Evolutionary conservation across 257 asterid species (phyloP).

Genomic region (Vinca minor): DNA sequence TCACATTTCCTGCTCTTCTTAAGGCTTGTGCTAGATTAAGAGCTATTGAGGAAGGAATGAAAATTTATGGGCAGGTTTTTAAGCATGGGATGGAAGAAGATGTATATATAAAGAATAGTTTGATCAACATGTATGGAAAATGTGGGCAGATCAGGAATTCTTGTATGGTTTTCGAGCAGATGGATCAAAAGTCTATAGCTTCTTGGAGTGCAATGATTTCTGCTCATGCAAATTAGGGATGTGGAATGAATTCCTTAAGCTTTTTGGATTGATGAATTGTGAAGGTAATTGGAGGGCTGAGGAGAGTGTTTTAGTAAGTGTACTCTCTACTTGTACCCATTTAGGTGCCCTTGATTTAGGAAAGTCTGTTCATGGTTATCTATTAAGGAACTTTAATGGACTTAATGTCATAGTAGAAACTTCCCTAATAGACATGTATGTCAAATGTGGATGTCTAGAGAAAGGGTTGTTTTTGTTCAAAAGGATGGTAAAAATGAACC

Average conservation of each 20-base stretch:
- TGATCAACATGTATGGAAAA: conserved; percentile 76
- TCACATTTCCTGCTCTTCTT: conserved; percentile 56
- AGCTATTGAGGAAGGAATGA: conserved; percentile 36
- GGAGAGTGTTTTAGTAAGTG: conserved; percentile 73
- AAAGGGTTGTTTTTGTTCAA: conserved; percentile 47
- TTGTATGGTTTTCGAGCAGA: conserved; percentile 37
- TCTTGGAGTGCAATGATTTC: conserved; percentile 85
- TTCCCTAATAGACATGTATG: conserved; percentile 57
- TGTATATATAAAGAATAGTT: conserved; percentile 55
- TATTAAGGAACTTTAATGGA: conserved; percentile 52
- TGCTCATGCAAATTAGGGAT: conserved; percentile 46
- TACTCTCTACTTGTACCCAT: conserved; percentile 61
- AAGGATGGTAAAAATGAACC: conserved; percentile 38
- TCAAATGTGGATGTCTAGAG: conserved; percentile 54
- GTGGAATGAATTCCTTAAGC: conserved; percentile 55
- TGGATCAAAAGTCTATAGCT: conserved; percentile 52
- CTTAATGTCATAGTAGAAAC: conserved; percentile 59
- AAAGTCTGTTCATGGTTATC: conserved; percentile 45
- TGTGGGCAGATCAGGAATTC: conserved; percentile 37
- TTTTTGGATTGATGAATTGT: conserved; percentile 40
- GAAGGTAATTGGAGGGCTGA: conserved; percentile 52
- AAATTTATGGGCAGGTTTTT: conserved; percentile 60
- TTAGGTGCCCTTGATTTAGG: conserved; percentile 54
- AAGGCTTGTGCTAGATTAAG: conserved; percentile 47
- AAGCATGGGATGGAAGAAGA: conserved; percentile 55